Evolutionary conservation across 768 basidiomycete genomes (phyloP).

Genomic region (Tubosaeta sp.): DNA sequence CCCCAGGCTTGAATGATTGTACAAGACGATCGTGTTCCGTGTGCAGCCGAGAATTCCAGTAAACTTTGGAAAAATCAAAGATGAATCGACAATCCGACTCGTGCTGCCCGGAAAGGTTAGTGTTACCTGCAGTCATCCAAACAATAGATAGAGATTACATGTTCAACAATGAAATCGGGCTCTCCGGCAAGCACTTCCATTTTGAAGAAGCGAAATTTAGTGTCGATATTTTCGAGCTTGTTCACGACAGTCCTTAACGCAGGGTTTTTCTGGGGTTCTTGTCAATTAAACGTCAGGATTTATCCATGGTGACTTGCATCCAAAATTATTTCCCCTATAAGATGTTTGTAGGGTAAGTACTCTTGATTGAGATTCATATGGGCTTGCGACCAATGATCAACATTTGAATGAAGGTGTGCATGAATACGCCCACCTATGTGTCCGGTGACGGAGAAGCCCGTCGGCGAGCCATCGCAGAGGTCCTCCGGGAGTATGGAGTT

Average conservation of each 20-base stretch:
- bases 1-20: constrained; percentile 60
- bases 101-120: constrained; percentile 41
- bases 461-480: constrained; percentile 73
- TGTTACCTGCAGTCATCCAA: neutral
- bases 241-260: constrained; percentile 87
- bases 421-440: constrained; percentile 72
- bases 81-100: constrained; percentile 85
- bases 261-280: constrained; percentile 70
- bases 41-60: constrained; percentile 96
- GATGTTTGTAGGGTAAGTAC: constrained; percentile 85
- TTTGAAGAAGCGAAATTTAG: constrained; percentile 85
- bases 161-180: constrained; percentile 78
- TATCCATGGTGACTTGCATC: constrained; percentile 54
- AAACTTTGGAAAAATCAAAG: constrained; percentile 93
- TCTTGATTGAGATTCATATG: constrained; percentile 89
- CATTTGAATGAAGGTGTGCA: neutral
- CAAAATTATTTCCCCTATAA: constrained; percentile 89
- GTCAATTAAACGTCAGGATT: constrained; percentile 5
- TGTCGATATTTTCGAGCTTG: constrained; percentile 84
- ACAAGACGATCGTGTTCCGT: constrained; percentile 90
- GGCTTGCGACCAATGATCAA: constrained; percentile 42
- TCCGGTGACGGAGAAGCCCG: constrained; percentile 82
- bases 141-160: constrained; percentile 48
- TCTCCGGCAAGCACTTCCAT: constrained; percentile 98
- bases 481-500: constrained; percentile 76